Evolutionary conservation across 2,329 filamentous ascomycete genomes (phyloP), one percentile per base, ranked within the genome.

Genomic region (Amauroascus niger): DNA sequence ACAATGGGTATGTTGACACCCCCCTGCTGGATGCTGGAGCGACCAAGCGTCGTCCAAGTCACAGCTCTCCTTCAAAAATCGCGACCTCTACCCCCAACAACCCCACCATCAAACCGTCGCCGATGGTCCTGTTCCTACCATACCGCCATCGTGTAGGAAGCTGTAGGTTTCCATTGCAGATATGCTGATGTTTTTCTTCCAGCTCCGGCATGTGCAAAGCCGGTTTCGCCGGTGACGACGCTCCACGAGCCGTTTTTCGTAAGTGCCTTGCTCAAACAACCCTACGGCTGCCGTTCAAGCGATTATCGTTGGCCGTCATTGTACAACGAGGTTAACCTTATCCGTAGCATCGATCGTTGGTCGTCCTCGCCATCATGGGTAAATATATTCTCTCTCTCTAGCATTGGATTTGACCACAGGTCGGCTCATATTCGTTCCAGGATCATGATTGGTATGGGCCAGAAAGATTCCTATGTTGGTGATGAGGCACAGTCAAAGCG

Each of bases 131-230:
- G 24, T 24, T 22, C 16, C 41, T n/a, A 50, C 40, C 11, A 22
- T 22, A 39, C 30, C 22, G 11, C 16, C 48, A 11, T 30, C 8
- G 18, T 43, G 35, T n/a, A 41, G 6, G n/a, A 33, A 11, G 28
- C 33, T 24, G 14, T 28, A 6, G 28, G 24, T 50, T 41, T 47
- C 16, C 9, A 46, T 53, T 35, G 28, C 22, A 41, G 33, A 9
- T 6, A 52, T 59, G 26, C 63, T 64, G 60, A 63, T 60, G 51
- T 54, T 59, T 51, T 41, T 61, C 63, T 57, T 69, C 61, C 75
- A 97, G 91, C 86, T 97, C 93, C 79, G 93, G 93, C 84, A 97
- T 98, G 93, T 98, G 93, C 82, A 98, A 98, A 83, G 93, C 93
- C 86, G 93, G 93, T 90, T 98, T 98, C 80, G 93, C 93, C 82